Base-by-base conservation (phyloP, 108 stramenopile species). In the Craspedostauros australis region DNA sequence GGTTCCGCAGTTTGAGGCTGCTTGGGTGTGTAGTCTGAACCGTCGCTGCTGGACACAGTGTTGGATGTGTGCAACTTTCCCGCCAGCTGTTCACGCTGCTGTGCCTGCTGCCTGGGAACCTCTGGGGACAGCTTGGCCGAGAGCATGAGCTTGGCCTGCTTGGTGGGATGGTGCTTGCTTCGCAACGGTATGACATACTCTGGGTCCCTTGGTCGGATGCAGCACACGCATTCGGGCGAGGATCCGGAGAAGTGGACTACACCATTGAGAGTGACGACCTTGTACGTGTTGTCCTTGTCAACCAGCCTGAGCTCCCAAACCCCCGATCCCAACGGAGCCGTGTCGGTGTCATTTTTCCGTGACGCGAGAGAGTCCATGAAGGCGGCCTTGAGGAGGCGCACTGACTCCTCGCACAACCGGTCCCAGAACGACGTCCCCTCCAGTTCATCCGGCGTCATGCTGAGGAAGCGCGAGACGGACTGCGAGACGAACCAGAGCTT, bases 361-460 rank as follows among this genome's bases (percentile, higher is more conserved):
- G 80, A 76, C 6, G 88, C 88, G 46, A 91, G 60, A 0, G 88
- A 78, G 68, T 91, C 88, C 84, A 91, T 91, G 51, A 91, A 86
- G 8, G 82, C 82, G 34, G 80, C 75, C 68, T 91, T 91, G 56
- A 91, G 73, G 20, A 84, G 21, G 6, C 79, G 77, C 7, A 91
- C 84, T n/a, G 69, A 74, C 7, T 82, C 82, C 9, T 68, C 61
- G 41, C 75, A 80, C 4, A 91, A 39, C 25, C 75, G 61, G 33
- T 84, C 76, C 88, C 88, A 91, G 53, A 91, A 84, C 0, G 80
- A 80, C 15, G 70, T 70, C 4, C 83, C 80, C 38, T 78, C 79
- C 36, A 91, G 54, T 44, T 82, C 75, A 7, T 65, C 57, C 6
- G 58, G 46, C 4, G 64, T 39, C 28, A 63, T 69, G 23, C 65